Percentiles rank a stretch among this genome's conserved stretches.
Evolutionary conservation across 371 early-diverging fungal species (phyloP).

Genomic region (Sporodiniella umbellata): DNA sequence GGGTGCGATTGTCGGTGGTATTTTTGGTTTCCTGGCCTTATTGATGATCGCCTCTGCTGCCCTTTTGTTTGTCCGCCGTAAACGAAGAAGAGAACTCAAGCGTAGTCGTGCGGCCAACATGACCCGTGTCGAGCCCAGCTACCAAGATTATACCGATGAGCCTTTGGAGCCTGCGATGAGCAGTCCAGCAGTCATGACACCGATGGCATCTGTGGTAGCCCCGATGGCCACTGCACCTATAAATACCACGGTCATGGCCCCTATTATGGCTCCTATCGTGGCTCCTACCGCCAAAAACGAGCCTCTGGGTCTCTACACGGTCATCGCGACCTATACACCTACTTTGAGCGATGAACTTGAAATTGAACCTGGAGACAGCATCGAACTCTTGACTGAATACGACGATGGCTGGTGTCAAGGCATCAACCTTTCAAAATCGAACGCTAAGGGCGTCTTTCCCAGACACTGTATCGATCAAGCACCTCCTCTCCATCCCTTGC

Average conservation of each 20-base stretch:
- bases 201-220: not conserved
- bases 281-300: slow-evolving; percentile 1
- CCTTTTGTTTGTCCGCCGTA: not conserved
- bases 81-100: not conserved
- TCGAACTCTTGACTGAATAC: slow-evolving; percentile 52
- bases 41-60: not conserved
- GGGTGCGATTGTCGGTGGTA: slow-evolving; percentile 13
- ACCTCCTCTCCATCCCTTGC: not conserved
- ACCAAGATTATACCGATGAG: not conserved
- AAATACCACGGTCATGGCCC: no score
- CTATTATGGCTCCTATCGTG: not conserved
- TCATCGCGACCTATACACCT: slow-evolving; percentile 50
- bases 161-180: not conserved
- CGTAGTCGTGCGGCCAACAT: not conserved
- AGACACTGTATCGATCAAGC: slow-evolving; percentile 46
- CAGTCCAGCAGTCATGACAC: not conserved
- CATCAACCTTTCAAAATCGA: slow-evolving; percentile 45
- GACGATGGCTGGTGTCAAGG: slow-evolving; percentile 65
- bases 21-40: not conserved
- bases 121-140: not conserved
- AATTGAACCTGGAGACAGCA: slow-evolving; percentile 49
- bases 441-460: slow-evolving; percentile 54
- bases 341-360: slow-evolving; percentile 57
- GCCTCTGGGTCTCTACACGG: slow-evolving; percentile 26
- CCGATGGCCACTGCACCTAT: not conserved